phyloP scores from a whole-genome alignment of 768 basidiomycete species.

The Glaciozyma antarctica region DNA sequence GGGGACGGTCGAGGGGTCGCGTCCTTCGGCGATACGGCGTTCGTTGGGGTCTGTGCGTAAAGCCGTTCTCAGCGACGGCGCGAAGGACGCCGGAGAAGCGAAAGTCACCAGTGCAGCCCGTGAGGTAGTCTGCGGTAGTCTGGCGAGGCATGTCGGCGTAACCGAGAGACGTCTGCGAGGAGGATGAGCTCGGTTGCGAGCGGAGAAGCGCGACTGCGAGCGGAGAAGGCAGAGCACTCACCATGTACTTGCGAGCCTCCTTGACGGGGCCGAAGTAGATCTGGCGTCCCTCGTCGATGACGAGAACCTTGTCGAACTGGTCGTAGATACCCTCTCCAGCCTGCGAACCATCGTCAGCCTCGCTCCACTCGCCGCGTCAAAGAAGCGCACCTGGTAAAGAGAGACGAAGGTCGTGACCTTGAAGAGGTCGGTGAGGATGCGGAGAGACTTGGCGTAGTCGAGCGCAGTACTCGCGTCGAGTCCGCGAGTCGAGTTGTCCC shows the following conservation, averaged over 20 bases:
- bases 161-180: constrained; percentile 50
- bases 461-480: constrained; percentile 69
- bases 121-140: constrained; percentile 42
- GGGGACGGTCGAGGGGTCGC: constrained; percentile 52
- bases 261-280: constrained; percentile 63
- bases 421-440: constrained; percentile 69
- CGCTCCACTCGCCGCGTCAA: not conserved
- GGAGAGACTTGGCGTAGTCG: constrained; percentile 66
- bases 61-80: constrained; percentile 3
- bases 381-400: constrained; percentile 44
- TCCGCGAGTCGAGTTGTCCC: constrained; percentile 58
- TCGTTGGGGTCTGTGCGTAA: constrained; percentile 60
- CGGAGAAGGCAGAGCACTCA: not conserved
- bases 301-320: constrained; percentile 70
- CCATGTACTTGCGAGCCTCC: constrained; percentile 52
- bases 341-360: constrained; percentile 40
- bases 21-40: constrained; percentile 61
- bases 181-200: constrained; percentile 32
- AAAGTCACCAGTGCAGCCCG: constrained; percentile 41
- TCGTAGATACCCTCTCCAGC: constrained; percentile 49
- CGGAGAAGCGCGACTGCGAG: too few relatives aligned
- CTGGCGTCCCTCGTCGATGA: constrained; percentile 63
- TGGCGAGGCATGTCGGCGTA: constrained; percentile 39
- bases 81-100: not conserved
- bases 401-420: constrained; percentile 40